phyloP scores from a whole-genome alignment of 129 eudicot genomes.

The Ambrosia artemisiifolia region DNA sequence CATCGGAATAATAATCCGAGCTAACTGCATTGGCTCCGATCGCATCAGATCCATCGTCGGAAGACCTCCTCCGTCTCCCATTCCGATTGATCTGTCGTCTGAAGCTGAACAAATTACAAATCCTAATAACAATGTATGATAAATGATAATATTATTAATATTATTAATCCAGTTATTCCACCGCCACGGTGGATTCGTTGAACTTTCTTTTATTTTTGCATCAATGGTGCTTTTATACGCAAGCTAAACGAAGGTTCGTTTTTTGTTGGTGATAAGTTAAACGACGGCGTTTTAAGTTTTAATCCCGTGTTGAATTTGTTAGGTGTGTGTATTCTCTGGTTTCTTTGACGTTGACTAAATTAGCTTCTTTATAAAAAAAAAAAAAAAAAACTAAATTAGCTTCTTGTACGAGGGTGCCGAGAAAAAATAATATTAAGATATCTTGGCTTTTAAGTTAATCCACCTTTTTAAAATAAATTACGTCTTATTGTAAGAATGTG shows the following conservation, averaged over 20 bases:
- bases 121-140: conserved; percentile 8
- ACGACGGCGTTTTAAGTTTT: conserved; percentile 4
- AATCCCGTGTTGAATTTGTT: conserved; percentile 7
- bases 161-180: conserved; percentile 22
- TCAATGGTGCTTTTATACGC: conserved; percentile 33
- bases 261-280: background rate
- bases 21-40: conserved; percentile 85
- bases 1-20: conserved; percentile 65
- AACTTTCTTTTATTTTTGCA: conserved; percentile 9
- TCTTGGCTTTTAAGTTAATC: too few relatives aligned
- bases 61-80: conserved; percentile 33
- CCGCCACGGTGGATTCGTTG: conserved; percentile 38
- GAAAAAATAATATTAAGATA: background rate
- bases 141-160: background rate
- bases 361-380: too few relatives aligned
- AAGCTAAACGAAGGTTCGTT: conserved; percentile 20
- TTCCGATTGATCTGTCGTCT: conserved; percentile 16
- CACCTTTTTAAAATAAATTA: too few relatives aligned
- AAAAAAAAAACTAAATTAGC: too few relatives aligned
- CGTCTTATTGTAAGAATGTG: too few relatives aligned
- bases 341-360: conserved; percentile 12
- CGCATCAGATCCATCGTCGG: conserved; percentile 90
- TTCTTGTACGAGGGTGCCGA: background rate
- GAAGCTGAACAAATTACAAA: conserved; percentile 9
- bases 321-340: background rate